Evolutionary conservation across 192 early-diverging fungal species (phyloP).

Genomic region (Phycomyces nitens): DNA sequence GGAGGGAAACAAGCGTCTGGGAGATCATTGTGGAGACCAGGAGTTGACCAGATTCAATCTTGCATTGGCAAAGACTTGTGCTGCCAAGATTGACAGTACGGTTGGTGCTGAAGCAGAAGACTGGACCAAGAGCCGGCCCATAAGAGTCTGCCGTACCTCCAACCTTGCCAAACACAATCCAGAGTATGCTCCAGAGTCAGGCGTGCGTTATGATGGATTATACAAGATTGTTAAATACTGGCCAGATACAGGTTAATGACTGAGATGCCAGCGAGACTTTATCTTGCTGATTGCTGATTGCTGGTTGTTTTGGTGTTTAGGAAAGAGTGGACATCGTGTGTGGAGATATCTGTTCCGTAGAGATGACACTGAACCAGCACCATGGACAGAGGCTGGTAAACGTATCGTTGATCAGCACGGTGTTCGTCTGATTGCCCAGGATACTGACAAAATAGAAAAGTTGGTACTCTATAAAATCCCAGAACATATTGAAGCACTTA

Average conservation of each 20-base stretch:
- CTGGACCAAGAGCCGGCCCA: conserved; percentile 51
- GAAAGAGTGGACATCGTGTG: conserved; percentile 40
- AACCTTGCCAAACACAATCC: conserved; percentile 46
- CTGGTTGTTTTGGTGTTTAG: not conserved
- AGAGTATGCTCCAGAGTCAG: conserved; percentile 47
- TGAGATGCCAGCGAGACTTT: not conserved
- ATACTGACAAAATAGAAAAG: not conserved
- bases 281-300: too few relatives aligned
- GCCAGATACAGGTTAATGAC: conserved; percentile 41
- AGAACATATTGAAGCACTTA: conserved; percentile 6
- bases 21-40: conserved; percentile 54
- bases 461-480: conserved; percentile 17
- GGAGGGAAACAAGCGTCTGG: conserved; percentile 51
- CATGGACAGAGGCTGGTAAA: conserved; percentile 60
- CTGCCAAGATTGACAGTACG: conserved; percentile 39
- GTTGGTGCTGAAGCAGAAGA: conserved; percentile 43
- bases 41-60: conserved; percentile 55
- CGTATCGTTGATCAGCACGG: conserved; percentile 40
- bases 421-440: conserved; percentile 30
- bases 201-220: conserved; percentile 64
- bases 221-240: conserved; percentile 67
- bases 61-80: conserved; percentile 56
- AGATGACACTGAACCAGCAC: conserved; percentile 59
- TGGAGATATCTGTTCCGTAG: conserved; percentile 64
- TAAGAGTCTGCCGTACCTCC: conserved; percentile 55